Base-by-base conservation (phyloP, 2,329 filamentous ascomycete species). In the Aspergillus alliaceus region DNA sequence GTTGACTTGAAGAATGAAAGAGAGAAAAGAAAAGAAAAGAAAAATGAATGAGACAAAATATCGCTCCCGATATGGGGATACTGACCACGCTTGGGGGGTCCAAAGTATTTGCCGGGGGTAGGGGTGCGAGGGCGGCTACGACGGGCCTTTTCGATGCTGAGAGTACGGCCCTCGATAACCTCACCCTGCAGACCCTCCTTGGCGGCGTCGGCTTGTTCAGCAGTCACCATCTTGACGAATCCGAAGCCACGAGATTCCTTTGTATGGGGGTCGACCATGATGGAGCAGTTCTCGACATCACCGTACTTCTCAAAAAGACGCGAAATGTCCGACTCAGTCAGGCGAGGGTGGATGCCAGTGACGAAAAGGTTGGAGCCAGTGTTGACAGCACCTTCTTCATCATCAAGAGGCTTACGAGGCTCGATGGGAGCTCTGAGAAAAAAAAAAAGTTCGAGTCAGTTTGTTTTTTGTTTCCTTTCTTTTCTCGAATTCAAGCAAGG, bases 251-350 rank as follows among this genome's bases (percentile, higher is more conserved):
- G 95, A 67, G 93, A 98, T 79, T 99, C 95, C 80, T 96, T 96
- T 71, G 91, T 96, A 78, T 99, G 95, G 61, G 95, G 95, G 73
- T 99, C 95, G 72, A 93, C 87, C 95, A 99, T 99, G 80, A 99
- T 99, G 77, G 97, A 96, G 82, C 93, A 98, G 80, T 96, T 98
- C 80, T 98, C 93, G 52, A 99, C 95, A 74, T 96, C 92, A 67
- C 95, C 95, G 71, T 98, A 98, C 80, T 98, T 99, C 80, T 97
- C 92, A 72, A 99, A 99, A 65, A 99, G 88, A 75, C 92, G 92
- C 54, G 90, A 90, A 60, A 99, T 91, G 73, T 98, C 95, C 15
- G 88, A 85, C 77, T 99, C 95, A 48, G 85, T 88, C 65, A 99
- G 85, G 69, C 90, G 90, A 57, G 95, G 95, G 76, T 98, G 92